Evolutionary conservation across 805 yeast species (phyloP).

Genomic region (Sugiyamaella americana): DNA sequence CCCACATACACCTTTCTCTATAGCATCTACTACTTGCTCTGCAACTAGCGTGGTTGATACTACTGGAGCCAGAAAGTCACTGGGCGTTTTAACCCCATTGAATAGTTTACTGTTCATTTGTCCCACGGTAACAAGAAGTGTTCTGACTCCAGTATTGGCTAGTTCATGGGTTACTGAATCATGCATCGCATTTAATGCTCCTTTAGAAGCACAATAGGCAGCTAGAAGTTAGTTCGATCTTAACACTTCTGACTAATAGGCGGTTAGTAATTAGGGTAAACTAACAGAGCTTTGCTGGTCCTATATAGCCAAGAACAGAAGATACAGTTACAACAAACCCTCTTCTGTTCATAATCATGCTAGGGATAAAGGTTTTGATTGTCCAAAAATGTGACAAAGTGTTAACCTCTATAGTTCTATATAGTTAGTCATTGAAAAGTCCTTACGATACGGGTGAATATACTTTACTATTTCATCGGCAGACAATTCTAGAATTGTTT

Average conservation of each 20-base stretch:
- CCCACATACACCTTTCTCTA: slow-evolving; percentile 45
- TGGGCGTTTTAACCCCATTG: slow-evolving; percentile 66
- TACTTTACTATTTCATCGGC: slow-evolving; percentile 50
- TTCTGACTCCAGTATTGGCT: slow-evolving; percentile 43
- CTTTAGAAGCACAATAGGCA: slow-evolving; percentile 86
- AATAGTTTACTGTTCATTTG: slow-evolving; percentile 77
- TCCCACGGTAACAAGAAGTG: slow-evolving; percentile 80
- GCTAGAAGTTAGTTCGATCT: slow-evolving; percentile 3
- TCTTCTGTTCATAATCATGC: slow-evolving; percentile 51
- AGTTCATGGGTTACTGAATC: slow-evolving; percentile 70
- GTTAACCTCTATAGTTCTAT: slow-evolving; percentile 53
- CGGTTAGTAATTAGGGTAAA: too few species aligned
- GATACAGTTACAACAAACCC: slow-evolving; percentile 80
- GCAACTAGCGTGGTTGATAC: slow-evolving; percentile 69
- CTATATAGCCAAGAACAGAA: slow-evolving; percentile 75
- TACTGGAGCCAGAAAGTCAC: slow-evolving; percentile 72
- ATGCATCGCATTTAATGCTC: slow-evolving; percentile 78
- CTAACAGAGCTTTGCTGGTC: slow-evolving; percentile 64
- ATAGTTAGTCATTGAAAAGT: not conserved
- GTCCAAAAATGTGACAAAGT: slow-evolving; percentile 66
- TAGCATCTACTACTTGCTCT: slow-evolving; percentile 44
- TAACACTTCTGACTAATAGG: too few species aligned
- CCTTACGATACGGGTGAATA: not conserved
- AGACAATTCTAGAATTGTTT: slow-evolving; percentile 47
- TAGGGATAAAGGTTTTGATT: slow-evolving; percentile 64